Evolutionary conservation across 2,329 filamentous ascomycete genomes (phyloP), one percentile per base, ranked within the genome.

Genomic region (Diplodia seriata): DNA sequence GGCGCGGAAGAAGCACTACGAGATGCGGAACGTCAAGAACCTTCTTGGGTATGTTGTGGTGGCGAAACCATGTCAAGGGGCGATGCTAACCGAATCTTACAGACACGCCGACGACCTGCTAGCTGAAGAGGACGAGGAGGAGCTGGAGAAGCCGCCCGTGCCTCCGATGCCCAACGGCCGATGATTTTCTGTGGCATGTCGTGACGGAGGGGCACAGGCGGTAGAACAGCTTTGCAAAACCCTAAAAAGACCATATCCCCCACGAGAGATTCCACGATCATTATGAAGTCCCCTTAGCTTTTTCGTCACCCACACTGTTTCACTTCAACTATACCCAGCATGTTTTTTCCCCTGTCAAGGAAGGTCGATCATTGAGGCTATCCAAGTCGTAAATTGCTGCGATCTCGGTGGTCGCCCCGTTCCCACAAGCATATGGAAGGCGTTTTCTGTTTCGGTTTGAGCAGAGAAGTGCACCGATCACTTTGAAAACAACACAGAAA

Each of bases 1-100:
- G 81, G 86, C 93, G 84, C 88, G 95, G 76, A 97, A 95, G 89
- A 94, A 90, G 83, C 95, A 99, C 81, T 99, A 99, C 81, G 95
- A 99, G 85, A 99, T 99, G 95, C 93, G 88, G 82, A 91, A 95
- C 76, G 93, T 97, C 68, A 97, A 95, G 75, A 87, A 90, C 75
- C 81, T 98, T 65, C 86, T 99, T 71, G 94, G 93, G 89, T 90
- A 79, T 68, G 50, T 20, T 43, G 8, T 12, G 31, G 12, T 33
- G 47, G 18, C 69, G 62, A 70, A 55, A 65, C 15, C n/a, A 12
- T 47, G 7, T 47, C 12, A 11, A 36, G 9, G 4, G 12, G 26
- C n/a, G 29, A 69, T 50, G 56, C 31, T 51, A 38, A 59, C 68
- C 81, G 79, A 40, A 15, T 20, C 2, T 33, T 36, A 11, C 38